Evolutionary conservation across 2,329 filamentous ascomycete genomes (phyloP), one percentile per base, ranked within the genome.

Genomic region (Penicillium sp.): DNA sequence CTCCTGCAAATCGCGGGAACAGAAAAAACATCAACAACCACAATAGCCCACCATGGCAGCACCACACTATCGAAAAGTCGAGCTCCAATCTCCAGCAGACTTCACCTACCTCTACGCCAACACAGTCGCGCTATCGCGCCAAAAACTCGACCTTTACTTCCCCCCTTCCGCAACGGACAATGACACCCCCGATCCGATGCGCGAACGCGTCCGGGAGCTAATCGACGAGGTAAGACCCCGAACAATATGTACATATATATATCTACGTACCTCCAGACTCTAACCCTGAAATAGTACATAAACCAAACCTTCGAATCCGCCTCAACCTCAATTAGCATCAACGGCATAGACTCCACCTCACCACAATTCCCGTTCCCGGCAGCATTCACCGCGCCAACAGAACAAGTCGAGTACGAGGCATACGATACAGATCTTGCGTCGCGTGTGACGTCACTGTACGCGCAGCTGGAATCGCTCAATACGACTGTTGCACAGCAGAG

Each of bases 81-180:
- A 81, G 58, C 75, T 81, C n/a, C 79, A 81, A 67, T 77, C 79
- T 44, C 70, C 78, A 53, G 72, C 74, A 57, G 79, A 81, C 70
- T 75, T 81, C 50, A 76, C 74, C 52, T 81, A 79, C 58, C 77
- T 81, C 47, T 76, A 79, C 60, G 67, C 70, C 59, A 81, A 81
- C 66, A 74, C 78, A 27, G 63, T 75, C 55, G 69, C 72, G 4
- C 69, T 76, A 57, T 78, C 79, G 23, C 77, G 74, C 55, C 71
- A 76, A 63, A 81, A 80, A 67, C 70, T 81, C 55, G 78, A 81
- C 62, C 71, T 79, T 25, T 74, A 79, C 59, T 74, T 81, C 15
- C 79, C 79, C 53, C 78, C 73, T 25, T 76, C 76, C 16, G 76
- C 77, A 25, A 69, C 72, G 59, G 62, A 71, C 58, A 66, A 72